A percentile compares a stretch with the other conserved stretches of the same genome.
Evolutionary conservation across 345 rosid genomes (phyloP).

Genomic region (Linum trigynum): DNA sequence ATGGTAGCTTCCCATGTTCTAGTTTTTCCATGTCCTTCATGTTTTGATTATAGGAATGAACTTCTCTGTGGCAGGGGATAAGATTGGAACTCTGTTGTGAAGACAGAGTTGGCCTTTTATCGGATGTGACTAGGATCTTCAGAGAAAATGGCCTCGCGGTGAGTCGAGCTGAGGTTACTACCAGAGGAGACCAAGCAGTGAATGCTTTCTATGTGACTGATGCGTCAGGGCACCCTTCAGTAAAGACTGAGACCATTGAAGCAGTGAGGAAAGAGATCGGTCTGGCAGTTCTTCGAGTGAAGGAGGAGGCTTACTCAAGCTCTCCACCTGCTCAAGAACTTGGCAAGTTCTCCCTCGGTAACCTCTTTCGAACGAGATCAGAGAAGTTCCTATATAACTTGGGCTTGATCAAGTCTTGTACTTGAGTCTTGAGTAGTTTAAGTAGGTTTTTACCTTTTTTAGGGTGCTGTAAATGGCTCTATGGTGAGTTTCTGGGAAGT

Average conservation of each 20-base stretch:
- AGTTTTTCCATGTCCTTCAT: not conserved
- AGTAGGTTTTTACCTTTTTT: conserved; percentile 6
- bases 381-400: conserved; percentile 68
- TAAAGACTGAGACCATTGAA: conserved; percentile 63
- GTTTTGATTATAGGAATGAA: not conserved
- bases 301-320: conserved; percentile 34
- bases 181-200: conserved; percentile 66
- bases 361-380: conserved; percentile 54
- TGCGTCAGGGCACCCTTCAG: conserved; percentile 51
- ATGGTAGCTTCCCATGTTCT: conserved; percentile 1
- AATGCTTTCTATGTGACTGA: conserved; percentile 75
- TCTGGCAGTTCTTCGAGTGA: conserved; percentile 47
- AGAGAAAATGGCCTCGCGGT: conserved; percentile 84
- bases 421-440: conserved; percentile 26
- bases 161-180: conserved; percentile 81
- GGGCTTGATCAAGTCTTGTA: conserved; percentile 49
- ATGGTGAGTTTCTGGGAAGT: not conserved
- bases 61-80: conserved; percentile 45
- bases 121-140: conserved; percentile 89
- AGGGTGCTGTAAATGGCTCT: not conserved
- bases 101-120: conserved; percentile 75
- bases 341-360: conserved; percentile 51
- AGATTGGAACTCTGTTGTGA: conserved; percentile 69
- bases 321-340: conserved; percentile 33
- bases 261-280: conserved; percentile 78